A percentile compares a stretch with the other conserved stretches of the same genome.
Evolutionary conservation across 345 rosid genomes (phyloP).

Genomic region (Ricinus communis): DNA sequence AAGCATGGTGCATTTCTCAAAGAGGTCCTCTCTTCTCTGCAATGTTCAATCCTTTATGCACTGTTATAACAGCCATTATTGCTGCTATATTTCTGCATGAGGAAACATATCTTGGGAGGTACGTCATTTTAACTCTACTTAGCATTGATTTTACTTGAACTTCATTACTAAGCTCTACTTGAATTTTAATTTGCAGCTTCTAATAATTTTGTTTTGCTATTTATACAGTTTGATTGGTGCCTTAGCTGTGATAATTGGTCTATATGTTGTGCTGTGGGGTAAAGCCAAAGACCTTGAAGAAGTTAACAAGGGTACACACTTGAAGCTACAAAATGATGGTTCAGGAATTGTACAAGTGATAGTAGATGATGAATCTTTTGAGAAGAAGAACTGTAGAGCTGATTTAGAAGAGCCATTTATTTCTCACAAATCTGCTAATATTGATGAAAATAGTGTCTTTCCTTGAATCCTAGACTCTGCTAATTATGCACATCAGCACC

Average conservation of each 20-base stretch:
- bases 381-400: slow-evolving; percentile 1
- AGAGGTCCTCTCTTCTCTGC: slow-evolving; percentile 17
- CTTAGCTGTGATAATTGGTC: slow-evolving; percentile 17
- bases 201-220: not conserved
- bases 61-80: slow-evolving; percentile 25
- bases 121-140: no score
- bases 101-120: not conserved
- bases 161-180: no score
- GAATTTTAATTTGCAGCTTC: no score
- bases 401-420: slow-evolving; percentile 30
- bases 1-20: slow-evolving; percentile 17
- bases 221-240: slow-evolving; percentile 30
- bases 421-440: not conserved
- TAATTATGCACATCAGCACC: no score
- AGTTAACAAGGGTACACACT: not conserved
- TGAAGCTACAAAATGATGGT: not conserved
- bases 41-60: slow-evolving; percentile 27
- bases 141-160: no score
- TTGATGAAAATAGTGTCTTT: not conserved
- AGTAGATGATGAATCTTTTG: slow-evolving; percentile 13
- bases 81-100: slow-evolving; percentile 30
- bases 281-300: slow-evolving; percentile 30
- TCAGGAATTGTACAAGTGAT: not conserved
- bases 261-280: slow-evolving; percentile 27
- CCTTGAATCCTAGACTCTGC: not conserved